phyloP scores from a whole-genome alignment of 148 eudicot genomes.

The Rhododendron simsii region DNA sequence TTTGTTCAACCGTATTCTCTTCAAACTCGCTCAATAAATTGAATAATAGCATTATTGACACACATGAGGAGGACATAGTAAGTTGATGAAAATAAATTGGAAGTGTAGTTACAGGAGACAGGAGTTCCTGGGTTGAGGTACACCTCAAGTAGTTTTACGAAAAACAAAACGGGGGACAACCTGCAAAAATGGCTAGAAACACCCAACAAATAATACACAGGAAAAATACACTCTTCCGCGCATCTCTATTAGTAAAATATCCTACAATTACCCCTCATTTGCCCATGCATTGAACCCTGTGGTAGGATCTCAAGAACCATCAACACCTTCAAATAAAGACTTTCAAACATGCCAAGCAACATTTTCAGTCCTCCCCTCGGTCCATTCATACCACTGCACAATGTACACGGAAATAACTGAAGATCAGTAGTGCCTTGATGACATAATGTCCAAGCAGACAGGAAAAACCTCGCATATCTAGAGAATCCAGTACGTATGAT shows the following conservation, averaged over 20 bases:
- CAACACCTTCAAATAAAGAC: not conserved
- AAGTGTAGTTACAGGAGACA: not conserved
- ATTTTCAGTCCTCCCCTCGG: not conserved
- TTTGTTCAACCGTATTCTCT: no score
- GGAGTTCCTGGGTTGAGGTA: not conserved
- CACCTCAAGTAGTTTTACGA: not conserved
- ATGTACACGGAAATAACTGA: not conserved
- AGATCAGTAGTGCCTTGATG: not conserved
- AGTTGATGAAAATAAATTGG: no score
- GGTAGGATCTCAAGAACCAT: not conserved
- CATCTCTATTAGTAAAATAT: no score
- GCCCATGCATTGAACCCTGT: not conserved
- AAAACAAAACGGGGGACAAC: not conserved
- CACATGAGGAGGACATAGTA: no score
- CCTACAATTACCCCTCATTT: not conserved
- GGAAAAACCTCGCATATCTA: no score
- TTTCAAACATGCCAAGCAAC: not conserved
- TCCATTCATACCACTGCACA: not conserved
- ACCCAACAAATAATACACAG: not conserved
- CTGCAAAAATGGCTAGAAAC: not conserved
- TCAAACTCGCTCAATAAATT: not conserved
- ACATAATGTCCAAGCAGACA: not conserved
- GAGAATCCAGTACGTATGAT: no score
- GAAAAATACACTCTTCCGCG: not conserved
- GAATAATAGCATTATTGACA: no score